Evolutionary conservation across 2,329 filamentous ascomycete genomes (phyloP), one percentile per base, ranked within the genome.

Genomic region (Xylaria sp.): DNA sequence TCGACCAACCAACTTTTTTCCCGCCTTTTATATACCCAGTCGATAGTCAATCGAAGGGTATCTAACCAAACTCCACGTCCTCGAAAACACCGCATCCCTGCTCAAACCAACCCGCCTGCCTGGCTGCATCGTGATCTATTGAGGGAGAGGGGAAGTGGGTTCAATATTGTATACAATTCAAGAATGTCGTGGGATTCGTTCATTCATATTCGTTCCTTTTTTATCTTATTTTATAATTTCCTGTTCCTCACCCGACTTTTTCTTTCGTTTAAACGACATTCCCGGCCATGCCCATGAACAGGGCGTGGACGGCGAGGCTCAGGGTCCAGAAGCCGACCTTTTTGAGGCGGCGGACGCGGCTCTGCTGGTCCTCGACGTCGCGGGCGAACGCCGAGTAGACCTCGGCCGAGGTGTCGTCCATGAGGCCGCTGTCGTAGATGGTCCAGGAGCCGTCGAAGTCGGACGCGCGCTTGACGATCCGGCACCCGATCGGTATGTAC

Each of bases 371-470:
- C 59, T 92, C 87, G 26, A 99, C 91, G 71, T 97, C 91, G 59
- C 86, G 85, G 37, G 92, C 92, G 73, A 99, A 97, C 0, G 94
- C 94, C 65, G 93, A 86, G 71, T 99, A 99, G 48, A 92, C 92
- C 81, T 97, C 94, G 60, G 89, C 91, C 6, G 90, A 93, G 57
- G 96, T 77, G 73, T 99, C 94, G 66, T 96, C 91, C 88, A 97
- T 91, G 48, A 99, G 77, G 1, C 92, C 92, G 66, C 90, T 94
- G 72, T 99, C 94, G 69, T 90, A 97, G 22, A 95, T 82, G 2
- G 92, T 93, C 94, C 94, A 97, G 63, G 89, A 90, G 29, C 94
- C 94, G 71, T 97, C 91, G 67, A 99, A 99, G 70, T 99, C 94
- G 54, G 83, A 83, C 17, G 87, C 83, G 6, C 87, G 86, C 77